Evolutionary conservation across 2,329 filamentous ascomycete genomes (phyloP).

Genomic region (Aaosphaeria pasadenensis): DNA sequence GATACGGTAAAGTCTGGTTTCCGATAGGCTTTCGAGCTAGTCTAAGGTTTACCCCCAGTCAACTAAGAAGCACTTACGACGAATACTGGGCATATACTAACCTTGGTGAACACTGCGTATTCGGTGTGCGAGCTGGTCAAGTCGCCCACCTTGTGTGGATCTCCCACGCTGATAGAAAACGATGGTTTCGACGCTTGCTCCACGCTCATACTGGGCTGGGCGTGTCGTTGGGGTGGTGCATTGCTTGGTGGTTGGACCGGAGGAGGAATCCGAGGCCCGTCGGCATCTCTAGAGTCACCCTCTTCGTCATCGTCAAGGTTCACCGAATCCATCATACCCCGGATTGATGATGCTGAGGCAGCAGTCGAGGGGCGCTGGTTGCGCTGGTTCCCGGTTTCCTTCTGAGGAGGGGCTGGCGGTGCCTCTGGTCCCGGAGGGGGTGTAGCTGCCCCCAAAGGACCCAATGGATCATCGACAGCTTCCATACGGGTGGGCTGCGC

Average conservation of each 20-base stretch:
- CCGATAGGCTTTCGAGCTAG: constrained; percentile 92
- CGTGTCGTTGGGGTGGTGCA: constrained; percentile 49
- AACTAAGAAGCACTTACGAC: too few relatives aligned
- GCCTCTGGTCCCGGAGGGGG: constrained; percentile 50
- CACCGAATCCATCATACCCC: constrained; percentile 61
- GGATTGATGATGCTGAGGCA: constrained; percentile 48
- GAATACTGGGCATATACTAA: constrained; percentile 31
- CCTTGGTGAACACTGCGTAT: constrained; percentile 91
- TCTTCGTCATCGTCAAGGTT: constrained; percentile 67
- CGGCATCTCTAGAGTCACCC: constrained; percentile 37
- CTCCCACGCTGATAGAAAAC: constrained; percentile 88
- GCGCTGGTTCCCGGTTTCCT: constrained; percentile 55
- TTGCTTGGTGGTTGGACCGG: constrained; percentile 54
- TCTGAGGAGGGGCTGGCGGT: constrained; percentile 65
- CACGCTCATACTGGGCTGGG: constrained; percentile 78
- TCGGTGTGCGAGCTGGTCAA: constrained; percentile 96
- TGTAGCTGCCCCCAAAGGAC: constrained; percentile 69
- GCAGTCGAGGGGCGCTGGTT: constrained; percentile 53
- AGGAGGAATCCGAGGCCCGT: constrained; percentile 63
- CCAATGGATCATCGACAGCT: constrained; percentile 72
- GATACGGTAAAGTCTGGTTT: constrained; percentile 91
- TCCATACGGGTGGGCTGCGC: constrained; percentile 76
- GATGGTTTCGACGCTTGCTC: constrained; percentile 91
- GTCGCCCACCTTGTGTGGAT: constrained; percentile 97
- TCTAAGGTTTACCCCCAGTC: constrained; percentile 50